Percentiles rank a stretch among this genome's conserved stretches.
Evolutionary conservation across 345 rosid species (phyloP).

Genomic region (Barbarea vulgaris): DNA sequence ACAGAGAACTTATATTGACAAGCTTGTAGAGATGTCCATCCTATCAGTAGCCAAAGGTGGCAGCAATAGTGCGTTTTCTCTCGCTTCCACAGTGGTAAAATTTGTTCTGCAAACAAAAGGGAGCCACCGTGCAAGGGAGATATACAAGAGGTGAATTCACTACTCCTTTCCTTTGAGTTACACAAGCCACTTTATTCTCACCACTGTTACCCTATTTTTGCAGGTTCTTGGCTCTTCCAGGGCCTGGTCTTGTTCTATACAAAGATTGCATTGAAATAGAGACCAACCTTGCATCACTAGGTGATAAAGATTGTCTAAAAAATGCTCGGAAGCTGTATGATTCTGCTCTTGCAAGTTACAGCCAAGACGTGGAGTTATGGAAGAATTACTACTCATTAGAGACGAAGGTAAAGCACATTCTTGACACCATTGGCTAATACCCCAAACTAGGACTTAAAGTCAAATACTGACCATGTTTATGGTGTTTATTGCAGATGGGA

Average conservation of each 20-base stretch:
- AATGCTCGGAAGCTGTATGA: constrained; percentile 74
- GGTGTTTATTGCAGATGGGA: constrained; percentile 61
- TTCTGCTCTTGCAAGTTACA: constrained; percentile 69
- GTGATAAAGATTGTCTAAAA: constrained; percentile 59
- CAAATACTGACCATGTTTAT: constrained; percentile 2
- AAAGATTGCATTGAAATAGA: constrained; percentile 82
- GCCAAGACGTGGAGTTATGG: constrained; percentile 71
- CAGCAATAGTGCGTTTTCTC: constrained; percentile 63
- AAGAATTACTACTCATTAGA: constrained; percentile 71
- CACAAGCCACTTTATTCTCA: constrained; percentile 11
- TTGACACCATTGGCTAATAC: constrained; percentile 8
- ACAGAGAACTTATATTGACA: constrained; percentile 56
- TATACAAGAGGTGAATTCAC: constrained; percentile 62
- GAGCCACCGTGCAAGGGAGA: constrained; percentile 57
- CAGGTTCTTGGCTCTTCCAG: constrained; percentile 86
- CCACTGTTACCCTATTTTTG: constrained; percentile 5
- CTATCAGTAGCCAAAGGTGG: constrained; percentile 57
- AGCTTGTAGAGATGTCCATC: constrained; percentile 73
- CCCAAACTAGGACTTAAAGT: not conserved
- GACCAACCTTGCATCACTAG: constrained; percentile 56
- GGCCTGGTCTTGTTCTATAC: constrained; percentile 67
- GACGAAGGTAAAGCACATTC: constrained; percentile 53
- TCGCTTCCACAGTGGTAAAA: constrained; percentile 60
- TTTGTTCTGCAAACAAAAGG: constrained; percentile 71
- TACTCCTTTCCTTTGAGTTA: not conserved